Evolutionary conservation across 805 yeast genomes (phyloP), one percentile per base, ranked within the genome.

Genomic region (Wickerhamiella azyma): DNA sequence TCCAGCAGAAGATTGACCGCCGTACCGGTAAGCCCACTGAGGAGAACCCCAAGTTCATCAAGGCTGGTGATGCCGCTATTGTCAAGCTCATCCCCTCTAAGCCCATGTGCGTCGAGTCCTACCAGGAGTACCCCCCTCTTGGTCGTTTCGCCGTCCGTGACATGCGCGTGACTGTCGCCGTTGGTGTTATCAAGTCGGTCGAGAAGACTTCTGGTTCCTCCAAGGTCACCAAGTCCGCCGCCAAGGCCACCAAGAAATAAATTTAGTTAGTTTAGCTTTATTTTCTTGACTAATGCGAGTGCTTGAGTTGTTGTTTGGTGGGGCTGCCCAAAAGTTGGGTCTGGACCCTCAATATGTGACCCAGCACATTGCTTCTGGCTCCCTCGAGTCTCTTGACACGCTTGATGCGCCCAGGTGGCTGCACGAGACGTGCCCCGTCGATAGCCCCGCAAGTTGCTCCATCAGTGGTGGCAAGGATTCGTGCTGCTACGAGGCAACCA

Each of bases 161-260:
- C 76, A 86, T 86, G 96, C 84, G 96, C 83, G 96, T 86, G 76
- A 88, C 96, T 64, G 96, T 88, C 65, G 96, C 96, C 69, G 96
- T 88, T 69, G 96, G 96, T 84, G 95, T 88, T 68, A 83, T 89
- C 83, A 89, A 89, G 81, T 71, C 85, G 56, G 94, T 85, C 63
- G 94, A 76, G 66, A 85, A 85, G 82, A 66, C 83, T 59, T 81
- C 77, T 72, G 73, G 71, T 66, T 84, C 85, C 74, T 17, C 42
- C 48, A 84, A 85, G 86, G 92, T 84, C 64, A 84, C 94, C 86
- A 85, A 85, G 85, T 85, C 94, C 70, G 95, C 94, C 70, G 71
- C 70, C 59, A 79, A 79, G 79, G 85, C 85, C 66, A 74, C 73
- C 61, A 77, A 77, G 81, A 77, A 77, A 72, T 77, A 77, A 74